Percentiles rank a stretch among this genome's conserved stretches.
phyloP scores from a whole-genome alignment of 257 asterid species.

The Petrea volubilis region DNA sequence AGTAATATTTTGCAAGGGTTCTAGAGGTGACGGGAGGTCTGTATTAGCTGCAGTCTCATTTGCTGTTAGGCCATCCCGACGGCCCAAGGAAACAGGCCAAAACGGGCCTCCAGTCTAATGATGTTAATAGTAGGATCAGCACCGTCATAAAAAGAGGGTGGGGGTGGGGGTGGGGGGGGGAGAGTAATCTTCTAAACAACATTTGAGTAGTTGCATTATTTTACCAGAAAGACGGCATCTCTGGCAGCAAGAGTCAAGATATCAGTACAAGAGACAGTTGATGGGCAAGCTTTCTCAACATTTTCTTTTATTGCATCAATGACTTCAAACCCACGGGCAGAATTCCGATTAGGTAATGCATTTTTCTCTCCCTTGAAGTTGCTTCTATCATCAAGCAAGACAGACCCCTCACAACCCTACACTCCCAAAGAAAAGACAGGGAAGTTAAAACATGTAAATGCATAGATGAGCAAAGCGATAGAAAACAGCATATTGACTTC shows the following conservation, averaged over 20 bases:
- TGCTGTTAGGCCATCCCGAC: conserved; percentile 77
- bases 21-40: conserved; percentile 68
- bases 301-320: conserved; percentile 62
- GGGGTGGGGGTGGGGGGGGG: neutral
- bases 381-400: conserved; percentile 61
- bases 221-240: conserved; percentile 66
- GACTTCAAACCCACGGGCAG: conserved; percentile 71
- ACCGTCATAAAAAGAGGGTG: neutral
- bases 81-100: conserved; percentile 62
- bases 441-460: neutral
- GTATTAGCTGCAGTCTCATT: conserved; percentile 54
- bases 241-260: conserved; percentile 67
- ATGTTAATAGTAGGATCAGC: neutral
- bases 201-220: neutral
- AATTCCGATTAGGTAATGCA: conserved; percentile 51
- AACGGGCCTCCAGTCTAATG: conserved; percentile 63
- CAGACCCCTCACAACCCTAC: conserved; percentile 82
- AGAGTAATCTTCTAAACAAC: neutral
- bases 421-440: neutral
- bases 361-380: conserved; percentile 60
- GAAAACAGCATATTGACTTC: neutral
- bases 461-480: neutral
- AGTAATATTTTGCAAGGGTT: conserved; percentile 58
- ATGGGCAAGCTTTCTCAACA: conserved; percentile 73
- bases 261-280: conserved; percentile 74